Evolutionary conservation across 257 asterid species (phyloP).

Genomic region (Plantago ovata): DNA sequence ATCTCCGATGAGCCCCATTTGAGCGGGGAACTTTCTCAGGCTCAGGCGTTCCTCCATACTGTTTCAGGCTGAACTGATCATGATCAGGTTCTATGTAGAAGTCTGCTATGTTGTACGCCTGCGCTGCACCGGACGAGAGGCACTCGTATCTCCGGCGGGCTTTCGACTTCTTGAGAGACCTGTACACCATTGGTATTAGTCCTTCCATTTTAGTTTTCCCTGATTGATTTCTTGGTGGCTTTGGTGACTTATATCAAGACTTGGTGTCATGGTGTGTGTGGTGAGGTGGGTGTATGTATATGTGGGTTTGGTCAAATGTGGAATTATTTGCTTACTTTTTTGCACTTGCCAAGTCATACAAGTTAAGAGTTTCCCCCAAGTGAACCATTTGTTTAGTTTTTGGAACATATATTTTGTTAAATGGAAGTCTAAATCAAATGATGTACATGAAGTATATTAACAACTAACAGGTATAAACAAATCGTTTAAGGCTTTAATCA

Average conservation of each 20-base stretch:
- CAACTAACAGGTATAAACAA: too few relatives aligned
- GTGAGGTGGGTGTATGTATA: constrained; percentile 21
- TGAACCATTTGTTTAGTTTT: background rate
- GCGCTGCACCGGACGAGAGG: constrained; percentile 42
- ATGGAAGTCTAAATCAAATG: background rate
- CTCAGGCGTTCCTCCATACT: background rate
- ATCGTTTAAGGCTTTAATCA: too few relatives aligned
- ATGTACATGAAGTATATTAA: too few relatives aligned
- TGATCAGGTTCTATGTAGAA: constrained; percentile 29
- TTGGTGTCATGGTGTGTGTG: constrained; percentile 5
- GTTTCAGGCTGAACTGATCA: constrained; percentile 7
- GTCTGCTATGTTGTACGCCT: constrained; percentile 37
- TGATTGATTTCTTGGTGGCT: background rate
- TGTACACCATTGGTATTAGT: constrained; percentile 60
- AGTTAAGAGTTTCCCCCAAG: constrained; percentile 4
- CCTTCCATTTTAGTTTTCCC: constrained; percentile 51
- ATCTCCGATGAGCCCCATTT: constrained; percentile 32
- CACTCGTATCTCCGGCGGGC: constrained; percentile 50
- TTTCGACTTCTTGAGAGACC: constrained; percentile 46
- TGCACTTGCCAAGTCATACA: constrained; percentile 11
- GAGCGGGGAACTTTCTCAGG: constrained; percentile 10
- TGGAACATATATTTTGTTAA: background rate
- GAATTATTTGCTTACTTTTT: constrained; percentile 10
- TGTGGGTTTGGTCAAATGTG: constrained; percentile 37
- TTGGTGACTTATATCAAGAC: background rate